Base-by-base conservation (phyloP, 2,329 filamentous ascomycete genomes). In the Fusarium fujikuroi region DNA sequence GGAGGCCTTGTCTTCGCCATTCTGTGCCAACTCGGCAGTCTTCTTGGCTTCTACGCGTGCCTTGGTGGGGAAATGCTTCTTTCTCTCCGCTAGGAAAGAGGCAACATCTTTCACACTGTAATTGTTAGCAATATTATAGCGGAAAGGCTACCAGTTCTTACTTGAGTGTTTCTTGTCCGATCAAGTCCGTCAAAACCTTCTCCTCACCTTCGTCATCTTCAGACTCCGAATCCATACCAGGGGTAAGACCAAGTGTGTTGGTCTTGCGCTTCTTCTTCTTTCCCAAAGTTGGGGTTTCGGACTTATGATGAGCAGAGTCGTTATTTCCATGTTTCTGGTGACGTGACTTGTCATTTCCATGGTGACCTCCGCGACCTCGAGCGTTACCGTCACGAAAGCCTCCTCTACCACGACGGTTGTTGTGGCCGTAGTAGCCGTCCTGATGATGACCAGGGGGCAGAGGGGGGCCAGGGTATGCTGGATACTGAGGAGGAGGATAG, bases 61-160 rank as follows among this genome's bases (percentile, higher is more conserved):
- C 80, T 90, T 89, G 5, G 95, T 98, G 4, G 95, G 95, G 80
- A 90, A 98, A 58, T 92, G 91, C 73, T 90, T 92, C 79, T 88
- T 92, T 66, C 95, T 90, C 81, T 97, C 94, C 56, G 90, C 90
- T 71, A 97, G 90, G 90, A 94, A 98, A 11, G 90, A 89, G 30
- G 90, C 88, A 62, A 98, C 87, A 78, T 98, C 95, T 66, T 89
- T 89, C 21, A 89, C 85, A 64, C 87, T 90, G 61, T 36, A 40
- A n/a, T 53, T 44, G 60, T 77, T 60, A 78, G 72, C 39, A 57
- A 18, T 23, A 30, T 25, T 10, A 21, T 30, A 34, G n/a, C 28
- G 11, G 47, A n/a, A 28, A 7, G 14, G 32, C 21, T 40, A 18
- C 12, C 10, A 43, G 14, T 49, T 83, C 88, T 81, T 85, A 90